Evolutionary conservation across 371 early-diverging fungal genomes (phyloP).

Genomic region (Actinomortierella wolfii): DNA sequence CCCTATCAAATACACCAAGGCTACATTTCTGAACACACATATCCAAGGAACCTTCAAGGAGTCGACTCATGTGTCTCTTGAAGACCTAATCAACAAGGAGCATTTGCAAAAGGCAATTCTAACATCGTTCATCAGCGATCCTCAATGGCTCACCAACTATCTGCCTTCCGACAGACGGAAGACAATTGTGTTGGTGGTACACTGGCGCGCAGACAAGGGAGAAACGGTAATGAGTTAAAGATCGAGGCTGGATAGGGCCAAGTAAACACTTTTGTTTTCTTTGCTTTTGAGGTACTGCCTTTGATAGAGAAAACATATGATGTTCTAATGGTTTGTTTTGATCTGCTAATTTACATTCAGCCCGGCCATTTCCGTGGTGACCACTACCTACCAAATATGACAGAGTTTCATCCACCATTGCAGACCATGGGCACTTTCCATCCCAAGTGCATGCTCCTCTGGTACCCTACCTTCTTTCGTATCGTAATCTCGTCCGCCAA

Average conservation of each 20-base stretch:
- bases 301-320: not conserved
- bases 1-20: slow-evolving; percentile 11
- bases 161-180: slow-evolving; percentile 24
- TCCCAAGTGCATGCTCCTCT: slow-evolving; percentile 35
- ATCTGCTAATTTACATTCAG: not conserved
- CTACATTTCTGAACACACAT: slow-evolving; percentile 29
- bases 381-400: slow-evolving; percentile 5
- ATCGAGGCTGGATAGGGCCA: not conserved
- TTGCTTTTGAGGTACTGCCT: not conserved
- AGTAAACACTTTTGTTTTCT: not conserved
- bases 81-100: slow-evolving; percentile 20
- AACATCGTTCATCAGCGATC: slow-evolving; percentile 14
- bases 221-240: not conserved
- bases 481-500: slow-evolving; percentile 34
- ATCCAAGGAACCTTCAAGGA: slow-evolving; percentile 9
- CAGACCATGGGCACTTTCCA: slow-evolving; percentile 17
- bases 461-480: slow-evolving; percentile 30
- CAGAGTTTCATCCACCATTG: slow-evolving; percentile 22
- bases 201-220: slow-evolving; percentile 11
- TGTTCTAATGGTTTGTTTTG: not conserved
- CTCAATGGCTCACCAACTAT: slow-evolving; percentile 16
- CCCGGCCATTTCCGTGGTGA: not conserved
- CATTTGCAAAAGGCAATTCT: slow-evolving; percentile 21
- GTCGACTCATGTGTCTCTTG: slow-evolving; percentile 11
- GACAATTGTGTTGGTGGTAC: not conserved